These are phyloP conservation scores for Hibiscus tridactylites DNA, from an alignment of 345 rosid genomes.

Conservation along the genomic window DNA sequence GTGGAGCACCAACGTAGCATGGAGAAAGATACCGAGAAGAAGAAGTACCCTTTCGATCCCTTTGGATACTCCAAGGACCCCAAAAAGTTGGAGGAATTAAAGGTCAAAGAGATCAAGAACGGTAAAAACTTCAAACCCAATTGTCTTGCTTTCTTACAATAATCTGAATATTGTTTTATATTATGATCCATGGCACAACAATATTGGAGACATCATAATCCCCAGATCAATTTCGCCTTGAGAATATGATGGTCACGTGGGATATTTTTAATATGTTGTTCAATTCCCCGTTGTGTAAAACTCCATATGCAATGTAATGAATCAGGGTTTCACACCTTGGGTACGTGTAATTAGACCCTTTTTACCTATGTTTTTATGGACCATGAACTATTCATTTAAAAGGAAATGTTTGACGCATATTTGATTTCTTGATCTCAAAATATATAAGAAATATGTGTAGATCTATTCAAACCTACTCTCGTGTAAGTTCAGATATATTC, in stretches of 20 bases:
- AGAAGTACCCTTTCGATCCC: constrained; percentile 97
- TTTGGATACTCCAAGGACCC: constrained; percentile 97
- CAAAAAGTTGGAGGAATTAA: constrained; percentile 74
- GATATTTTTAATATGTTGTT: background rate
- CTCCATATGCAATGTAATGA: constrained; percentile 16
- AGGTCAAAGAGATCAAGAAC: constrained; percentile 89
- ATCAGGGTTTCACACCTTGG: background rate
- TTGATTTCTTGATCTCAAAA: too few species aligned
- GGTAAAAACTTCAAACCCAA: constrained; percentile 30
- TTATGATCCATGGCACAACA: constrained; percentile 99
- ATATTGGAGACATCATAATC: constrained; percentile 69
- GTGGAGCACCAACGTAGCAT: constrained; percentile 98
- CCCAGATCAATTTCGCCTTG: constrained; percentile 32
- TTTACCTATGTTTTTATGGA: background rate
- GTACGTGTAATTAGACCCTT: background rate
- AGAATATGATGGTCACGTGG: background rate
- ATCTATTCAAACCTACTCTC: too few species aligned
- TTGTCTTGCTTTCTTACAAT: background rate
- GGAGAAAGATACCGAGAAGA: constrained; percentile 95
- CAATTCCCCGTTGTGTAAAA: constrained; percentile 25
- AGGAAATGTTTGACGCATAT: too few species aligned
- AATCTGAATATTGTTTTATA: too few species aligned
- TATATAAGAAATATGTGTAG: too few species aligned
- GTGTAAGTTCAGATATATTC: too few species aligned
- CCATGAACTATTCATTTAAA: too few species aligned